These are phyloP conservation scores for Stentor coeruleus DNA, from an alignment of 73 alveolate genomes.

Conservation along the genomic window DNA sequence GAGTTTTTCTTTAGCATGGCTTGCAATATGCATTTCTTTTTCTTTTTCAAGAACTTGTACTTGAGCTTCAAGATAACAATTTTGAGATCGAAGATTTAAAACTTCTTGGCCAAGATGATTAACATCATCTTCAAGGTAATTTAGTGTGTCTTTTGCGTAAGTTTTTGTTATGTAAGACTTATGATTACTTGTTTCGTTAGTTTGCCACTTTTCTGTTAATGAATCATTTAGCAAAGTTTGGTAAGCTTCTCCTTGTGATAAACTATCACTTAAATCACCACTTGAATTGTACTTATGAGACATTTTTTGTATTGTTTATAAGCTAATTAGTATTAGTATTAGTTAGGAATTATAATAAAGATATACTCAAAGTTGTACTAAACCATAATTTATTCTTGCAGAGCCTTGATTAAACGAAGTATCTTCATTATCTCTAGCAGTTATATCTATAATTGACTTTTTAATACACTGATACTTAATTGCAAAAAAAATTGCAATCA, in stretches of 20 bases:
- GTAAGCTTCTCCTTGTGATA: background rate
- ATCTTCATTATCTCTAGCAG: too few species aligned
- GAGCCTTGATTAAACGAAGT: too few species aligned
- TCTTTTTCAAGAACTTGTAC: background rate
- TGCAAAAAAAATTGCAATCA: background rate
- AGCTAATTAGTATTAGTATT: too few species aligned
- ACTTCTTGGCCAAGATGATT: background rate
- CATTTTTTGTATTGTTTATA: too few species aligned
- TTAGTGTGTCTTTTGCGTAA: background rate
- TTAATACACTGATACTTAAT: background rate
- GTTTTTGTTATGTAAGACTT: background rate
- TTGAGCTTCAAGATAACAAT: background rate
- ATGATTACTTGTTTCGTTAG: background rate
- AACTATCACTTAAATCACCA: background rate
- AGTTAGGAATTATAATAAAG: too few species aligned
- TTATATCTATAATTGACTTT: background rate
- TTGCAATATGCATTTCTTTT: slow-evolving; percentile 23
- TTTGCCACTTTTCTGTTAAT: background rate
- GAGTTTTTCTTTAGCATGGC: slow-evolving; percentile 13
- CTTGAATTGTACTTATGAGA: too few species aligned
- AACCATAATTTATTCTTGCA: too few species aligned
- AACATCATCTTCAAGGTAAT: slow-evolving; percentile 4
- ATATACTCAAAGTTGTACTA: too few species aligned
- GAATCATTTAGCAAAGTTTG: background rate
- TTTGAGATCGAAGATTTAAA: background rate